Evolutionary conservation across 805 yeast species (phyloP), one percentile per base, ranked within the genome.

Genomic region (Starmera quercuum): DNA sequence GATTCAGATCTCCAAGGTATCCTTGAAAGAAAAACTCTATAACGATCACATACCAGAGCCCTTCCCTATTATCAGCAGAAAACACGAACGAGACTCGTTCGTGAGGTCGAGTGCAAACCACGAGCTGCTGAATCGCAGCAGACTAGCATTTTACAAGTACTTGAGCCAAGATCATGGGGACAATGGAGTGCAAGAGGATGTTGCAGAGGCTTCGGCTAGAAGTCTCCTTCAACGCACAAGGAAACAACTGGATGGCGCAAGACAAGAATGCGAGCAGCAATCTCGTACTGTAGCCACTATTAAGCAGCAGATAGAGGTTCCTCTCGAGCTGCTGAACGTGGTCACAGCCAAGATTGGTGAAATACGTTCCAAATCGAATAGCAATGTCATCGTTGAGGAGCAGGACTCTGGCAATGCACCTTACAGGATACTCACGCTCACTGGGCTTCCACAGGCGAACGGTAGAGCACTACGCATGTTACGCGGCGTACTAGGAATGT

Each of bases 301-400:
- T 16, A 39, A 38, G 16, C 24, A 34, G 2, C 17, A 15, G 5
- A 38, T 45, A 6, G 46, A 45, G 13, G 33, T 44, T 24, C 50
- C 50, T 6, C n/a, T 37, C 13, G 46, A 45, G n/a, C 26, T 13
- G 6, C 15, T 30, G 8, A 20, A 20, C 11, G 14, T 12, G 5
- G 12, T 34, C 3, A 20, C 17, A 7, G 19, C 19, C 12, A 17
- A n/a, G 5, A 29, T 45, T 19, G 40, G 37, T 16, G 50, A 45
- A 11, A 44, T 45, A 18, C 41, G 47, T 35, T 32, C 40, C 8
- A 27, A 34, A 7, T 41, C 50, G 1, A 35, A 37, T 19, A 39
- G 47, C 30, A 45, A 45, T 21, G 44, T 44, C 21, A 37, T 33
- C 16, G 33, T 45, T 8, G 43, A 34, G 3, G 47, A 45, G 11